Evolutionary conservation across 148 eudicot species (phyloP).

Genomic region (Vaccinium darrowii): DNA sequence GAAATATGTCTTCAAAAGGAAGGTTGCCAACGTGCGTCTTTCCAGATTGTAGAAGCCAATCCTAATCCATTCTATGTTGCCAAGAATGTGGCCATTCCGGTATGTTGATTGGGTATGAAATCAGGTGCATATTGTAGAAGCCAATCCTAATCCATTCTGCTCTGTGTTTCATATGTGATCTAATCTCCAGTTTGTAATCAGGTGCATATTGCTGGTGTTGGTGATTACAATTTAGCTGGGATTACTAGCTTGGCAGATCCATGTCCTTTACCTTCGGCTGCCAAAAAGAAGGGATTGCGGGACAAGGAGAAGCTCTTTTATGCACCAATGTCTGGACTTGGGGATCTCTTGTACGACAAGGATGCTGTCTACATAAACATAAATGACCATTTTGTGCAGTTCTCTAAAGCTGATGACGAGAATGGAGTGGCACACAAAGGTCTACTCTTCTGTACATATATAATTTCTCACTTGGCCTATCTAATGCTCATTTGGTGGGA

Average conservation of each 20-base stretch:
- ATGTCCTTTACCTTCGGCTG: slow-evolving; percentile 95
- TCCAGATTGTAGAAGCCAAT: background rate
- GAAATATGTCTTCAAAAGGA: background rate
- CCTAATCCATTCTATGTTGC: background rate
- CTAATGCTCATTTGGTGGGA: background rate
- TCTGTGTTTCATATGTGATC: background rate
- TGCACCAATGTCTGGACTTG: slow-evolving; percentile 98
- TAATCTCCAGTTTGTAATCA: slow-evolving; percentile 25
- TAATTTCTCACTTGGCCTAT: background rate
- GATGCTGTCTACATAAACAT: slow-evolving; percentile 93
- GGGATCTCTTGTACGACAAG: slow-evolving; percentile 86
- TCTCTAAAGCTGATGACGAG: slow-evolving; percentile 64
- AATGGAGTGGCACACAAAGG: slow-evolving; percentile 45
- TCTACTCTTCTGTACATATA: slow-evolving; percentile 14
- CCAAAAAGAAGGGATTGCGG: slow-evolving; percentile 95
- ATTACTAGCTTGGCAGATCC: slow-evolving; percentile 81
- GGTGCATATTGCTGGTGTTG: slow-evolving; percentile 98
- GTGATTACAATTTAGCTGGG: slow-evolving; percentile 74
- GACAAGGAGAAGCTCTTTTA: slow-evolving; percentile 95
- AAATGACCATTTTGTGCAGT: slow-evolving; percentile 88
- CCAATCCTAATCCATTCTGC: too few species aligned
- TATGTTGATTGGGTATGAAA: background rate
- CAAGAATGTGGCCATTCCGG: background rate
- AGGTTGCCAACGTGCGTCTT: background rate
- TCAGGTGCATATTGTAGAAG: too few species aligned